A percentile compares a stretch with the other conserved stretches of the same genome.
Conservation (phyloP, 495 filamentous ascomycete genomes). For the Xylaria acuta region DNA sequence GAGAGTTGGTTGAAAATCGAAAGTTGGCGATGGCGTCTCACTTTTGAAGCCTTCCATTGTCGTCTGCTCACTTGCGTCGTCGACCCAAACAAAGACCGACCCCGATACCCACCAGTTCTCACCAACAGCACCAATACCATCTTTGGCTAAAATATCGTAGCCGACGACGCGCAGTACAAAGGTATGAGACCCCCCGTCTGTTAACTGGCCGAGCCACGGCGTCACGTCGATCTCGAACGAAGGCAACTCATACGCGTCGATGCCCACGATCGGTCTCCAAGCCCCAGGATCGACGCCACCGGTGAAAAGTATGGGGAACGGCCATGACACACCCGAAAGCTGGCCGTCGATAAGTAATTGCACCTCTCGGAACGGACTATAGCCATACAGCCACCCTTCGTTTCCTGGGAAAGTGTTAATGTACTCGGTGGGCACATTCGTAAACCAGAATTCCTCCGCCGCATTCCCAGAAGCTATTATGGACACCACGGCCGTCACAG, state of each 20-base stretch:
- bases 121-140: conserved; percentile 58
- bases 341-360: conserved; percentile 78
- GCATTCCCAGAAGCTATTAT: conserved; percentile 80
- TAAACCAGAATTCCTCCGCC: conserved; percentile 89
- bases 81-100: conserved; percentile 79
- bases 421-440: conserved; percentile 74
- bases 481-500: conserved; percentile 73
- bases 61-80: conserved; percentile 55
- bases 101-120: conserved; percentile 83
- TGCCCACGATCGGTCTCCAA: conserved; percentile 85
- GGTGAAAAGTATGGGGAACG: conserved; percentile 87
- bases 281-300: conserved; percentile 82
- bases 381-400: conserved; percentile 68
- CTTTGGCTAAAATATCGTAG: conserved; percentile 57
- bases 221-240: conserved; percentile 87
- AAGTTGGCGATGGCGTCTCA: conserved; percentile 36
- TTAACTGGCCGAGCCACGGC: conserved; percentile 73
- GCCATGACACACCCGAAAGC: conserved; percentile 82
- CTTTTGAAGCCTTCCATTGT: conserved; percentile 47
- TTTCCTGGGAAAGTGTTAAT: conserved; percentile 64
- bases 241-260: conserved; percentile 81
- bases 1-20: conserved; percentile 46
- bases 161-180: conserved; percentile 77
- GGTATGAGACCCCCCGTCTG: conserved; percentile 67
- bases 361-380: conserved; percentile 81